phyloP scores from a whole-genome alignment of 371 early-diverging fungal species.

The Lichtheimia ramosa region DNA sequence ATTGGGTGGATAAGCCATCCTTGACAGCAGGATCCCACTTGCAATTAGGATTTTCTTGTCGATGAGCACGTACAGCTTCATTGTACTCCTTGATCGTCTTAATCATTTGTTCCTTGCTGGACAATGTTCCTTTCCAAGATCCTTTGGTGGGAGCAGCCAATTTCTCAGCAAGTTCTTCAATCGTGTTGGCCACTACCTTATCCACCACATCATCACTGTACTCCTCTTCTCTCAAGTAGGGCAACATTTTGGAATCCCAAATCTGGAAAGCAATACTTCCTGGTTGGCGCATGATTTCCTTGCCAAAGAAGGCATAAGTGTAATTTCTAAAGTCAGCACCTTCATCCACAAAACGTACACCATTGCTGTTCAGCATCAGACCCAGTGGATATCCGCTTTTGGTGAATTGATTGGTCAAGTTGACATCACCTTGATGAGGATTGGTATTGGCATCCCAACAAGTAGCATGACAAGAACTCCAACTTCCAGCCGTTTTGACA shows the following conservation, averaged over 20 bases:
- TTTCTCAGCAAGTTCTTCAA: slow-evolving; percentile 20
- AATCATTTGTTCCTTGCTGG: slow-evolving; percentile 8
- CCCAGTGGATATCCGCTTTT: slow-evolving; percentile 22
- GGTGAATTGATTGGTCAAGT: slow-evolving; percentile 20
- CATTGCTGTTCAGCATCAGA: slow-evolving; percentile 18
- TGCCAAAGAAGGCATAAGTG: slow-evolving; percentile 23
- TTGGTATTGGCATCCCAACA: slow-evolving; percentile 24
- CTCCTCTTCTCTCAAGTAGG: slow-evolving; percentile 17
- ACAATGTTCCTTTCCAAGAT: slow-evolving; percentile 11
- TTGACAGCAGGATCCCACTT: slow-evolving; percentile 18
- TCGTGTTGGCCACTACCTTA: slow-evolving; percentile 13
- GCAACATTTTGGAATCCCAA: slow-evolving; percentile 10
- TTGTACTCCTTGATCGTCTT: slow-evolving; percentile 15
- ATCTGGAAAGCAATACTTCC: slow-evolving; percentile 14
- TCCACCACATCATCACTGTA: slow-evolving; percentile 19
- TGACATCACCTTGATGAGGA: slow-evolving; percentile 11
- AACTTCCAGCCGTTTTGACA: slow-evolving; percentile 14
- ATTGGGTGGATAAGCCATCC: slow-evolving; percentile 23
- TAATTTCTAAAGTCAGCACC: slow-evolving; percentile 23
- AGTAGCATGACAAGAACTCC: slow-evolving; percentile 17
- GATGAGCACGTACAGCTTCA: slow-evolving; percentile 10
- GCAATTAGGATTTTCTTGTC: slow-evolving; percentile 7
- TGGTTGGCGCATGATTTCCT: slow-evolving; percentile 19
- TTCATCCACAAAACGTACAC: slow-evolving; percentile 21
- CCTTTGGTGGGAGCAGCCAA: slow-evolving; percentile 4